Evolutionary conservation across 2,329 filamentous ascomycete species (phyloP), one percentile per base, ranked within the genome.

Genomic region (Hypoxylon sp.): DNA sequence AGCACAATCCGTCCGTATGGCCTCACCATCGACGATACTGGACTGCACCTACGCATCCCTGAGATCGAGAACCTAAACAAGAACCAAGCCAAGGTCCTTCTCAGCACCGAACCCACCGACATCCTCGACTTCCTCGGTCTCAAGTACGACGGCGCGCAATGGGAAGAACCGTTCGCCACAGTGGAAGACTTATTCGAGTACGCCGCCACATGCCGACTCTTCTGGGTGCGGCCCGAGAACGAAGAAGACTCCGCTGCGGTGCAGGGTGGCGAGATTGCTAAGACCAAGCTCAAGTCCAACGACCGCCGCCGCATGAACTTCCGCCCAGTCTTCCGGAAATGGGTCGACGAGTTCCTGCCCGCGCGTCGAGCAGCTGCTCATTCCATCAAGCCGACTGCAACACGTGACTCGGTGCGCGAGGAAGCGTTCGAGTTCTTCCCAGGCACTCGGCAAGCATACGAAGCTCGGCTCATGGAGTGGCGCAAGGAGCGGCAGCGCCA

Each of bases 41-140:
- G 87, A 1, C 77, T 96, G 1, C 87, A 84, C 74, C 71, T 95
- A 0, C 85, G 91, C 0, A 83, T 94, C 14, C 82, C 85, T 3
- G 89, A 93, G 73, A 87, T 93, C 32, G 91, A 94, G 71, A 65
- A 74, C 0, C 67, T 80, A 2, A 81, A 92, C 73, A 82, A 80
- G 64, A 87, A 86, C 63, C 81, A 82, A 61, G 80, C 87, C 49
- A 85, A 85, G 61, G 72, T 95, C 0, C 81, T 87, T 12, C 81
- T 95, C 0, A 89, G 88, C 0, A 76, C 76, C 0, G 82, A 90
- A 9, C 87, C 91, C 0, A 68, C 68, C 1, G 72, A 81, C 14
- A 82, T 89, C 0, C 80, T 94, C 12, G 52, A 76, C 0, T 93
- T 95, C 70, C 81, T 93, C 0, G 88, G 87, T 0, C 78, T 95